phyloP scores from a whole-genome alignment of 495 filamentous ascomycete genomes.

The Penicillium coffeae region DNA sequence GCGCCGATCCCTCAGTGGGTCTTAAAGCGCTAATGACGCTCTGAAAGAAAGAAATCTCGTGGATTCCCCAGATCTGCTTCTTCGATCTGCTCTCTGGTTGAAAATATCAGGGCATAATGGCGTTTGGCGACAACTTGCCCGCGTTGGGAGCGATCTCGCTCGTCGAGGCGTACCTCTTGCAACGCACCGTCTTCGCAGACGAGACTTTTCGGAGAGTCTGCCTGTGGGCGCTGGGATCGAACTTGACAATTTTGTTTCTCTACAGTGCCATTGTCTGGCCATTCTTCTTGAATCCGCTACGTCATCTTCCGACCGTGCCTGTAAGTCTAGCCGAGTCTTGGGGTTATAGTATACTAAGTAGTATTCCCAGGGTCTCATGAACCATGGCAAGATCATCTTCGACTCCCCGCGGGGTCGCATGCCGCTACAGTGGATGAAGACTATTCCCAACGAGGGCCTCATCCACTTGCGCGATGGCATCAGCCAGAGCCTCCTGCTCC shows the following conservation, averaged over 20 bases:
- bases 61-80: background rate
- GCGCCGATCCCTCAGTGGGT: background rate
- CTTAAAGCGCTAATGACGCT: background rate
- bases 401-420: conserved; percentile 57
- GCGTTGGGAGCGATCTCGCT: conserved; percentile 21
- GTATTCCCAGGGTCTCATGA: conserved; percentile 44
- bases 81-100: no score
- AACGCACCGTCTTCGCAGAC: conserved; percentile 25
- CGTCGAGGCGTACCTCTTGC: conserved; percentile 29
- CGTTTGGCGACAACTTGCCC: conserved; percentile 10
- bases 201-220: conserved; percentile 20
- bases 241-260: conserved; percentile 23
- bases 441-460: conserved; percentile 80
- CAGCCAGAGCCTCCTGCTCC: conserved; percentile 30
- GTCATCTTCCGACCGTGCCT: conserved; percentile 56
- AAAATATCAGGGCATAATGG: background rate
- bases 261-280: conserved; percentile 66
- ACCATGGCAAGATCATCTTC: conserved; percentile 54
- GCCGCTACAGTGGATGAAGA: conserved; percentile 64
- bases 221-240: conserved; percentile 21
- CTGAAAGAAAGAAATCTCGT: background rate
- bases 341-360: background rate
- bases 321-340: conserved; percentile 28
- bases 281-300: conserved; percentile 65
- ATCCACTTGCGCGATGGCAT: conserved; percentile 62